Conservation (phyloP, 2,329 filamentous ascomycete genomes). For the Sclerotinia minor region DNA sequence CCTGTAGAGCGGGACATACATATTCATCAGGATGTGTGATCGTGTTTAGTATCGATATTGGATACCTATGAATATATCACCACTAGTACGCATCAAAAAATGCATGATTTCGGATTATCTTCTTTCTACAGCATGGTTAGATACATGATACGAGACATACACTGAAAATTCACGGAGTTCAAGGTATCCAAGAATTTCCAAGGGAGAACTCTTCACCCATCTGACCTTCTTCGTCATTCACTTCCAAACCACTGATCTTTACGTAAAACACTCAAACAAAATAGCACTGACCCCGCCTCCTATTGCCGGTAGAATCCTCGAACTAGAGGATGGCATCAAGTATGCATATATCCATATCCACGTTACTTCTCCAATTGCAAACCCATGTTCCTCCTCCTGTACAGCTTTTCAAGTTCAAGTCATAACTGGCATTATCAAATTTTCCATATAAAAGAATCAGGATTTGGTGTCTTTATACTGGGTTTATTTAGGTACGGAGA, state of each 20-base stretch:
- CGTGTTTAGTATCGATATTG: too few species aligned
- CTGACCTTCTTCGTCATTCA: too few species aligned
- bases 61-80: not conserved
- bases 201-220: not conserved
- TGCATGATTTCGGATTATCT: not conserved
- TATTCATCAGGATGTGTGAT: too few species aligned
- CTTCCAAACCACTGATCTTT: too few species aligned
- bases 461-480: conserved; percentile 28
- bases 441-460: conserved; percentile 22
- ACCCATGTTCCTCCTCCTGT: conserved; percentile 26
- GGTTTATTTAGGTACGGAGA: conserved; percentile 28
- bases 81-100: not conserved
- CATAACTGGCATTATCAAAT: conserved; percentile 29
- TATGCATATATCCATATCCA: conserved; percentile 29
- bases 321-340: conserved; percentile 5
- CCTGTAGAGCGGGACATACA: too few species aligned
- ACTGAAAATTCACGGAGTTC: not conserved
- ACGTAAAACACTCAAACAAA: too few species aligned
- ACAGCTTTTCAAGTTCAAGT: conserved; percentile 28
- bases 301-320: not conserved
- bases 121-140: not conserved
- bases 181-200: too few species aligned
- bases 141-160: not conserved
- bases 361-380: conserved; percentile 4
- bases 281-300: not conserved